phyloP scores from a whole-genome alignment of 352 stramenopile species.

The Thalassiosira mediterranea region DNA sequence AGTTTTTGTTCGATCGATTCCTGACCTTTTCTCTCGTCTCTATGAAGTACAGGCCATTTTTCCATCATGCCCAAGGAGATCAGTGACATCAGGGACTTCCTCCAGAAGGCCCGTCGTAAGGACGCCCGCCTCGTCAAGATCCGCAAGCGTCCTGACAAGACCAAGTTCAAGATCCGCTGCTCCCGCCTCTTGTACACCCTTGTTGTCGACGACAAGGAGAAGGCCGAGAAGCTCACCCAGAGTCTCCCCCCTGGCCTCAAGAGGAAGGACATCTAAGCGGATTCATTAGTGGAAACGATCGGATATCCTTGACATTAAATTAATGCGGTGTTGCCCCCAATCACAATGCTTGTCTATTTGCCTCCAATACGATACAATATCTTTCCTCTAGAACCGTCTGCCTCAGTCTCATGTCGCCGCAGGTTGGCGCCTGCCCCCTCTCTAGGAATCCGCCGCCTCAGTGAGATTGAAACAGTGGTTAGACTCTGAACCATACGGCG shows the following conservation, averaged over 20 bases:
- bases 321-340: too few relatives aligned
- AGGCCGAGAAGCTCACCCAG: conserved; percentile 99
- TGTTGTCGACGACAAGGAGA: conserved; percentile 96
- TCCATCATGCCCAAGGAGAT: conserved; percentile 95
- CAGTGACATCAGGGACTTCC: conserved; percentile 98
- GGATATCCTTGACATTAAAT: conserved; percentile 19
- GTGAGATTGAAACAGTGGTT: too few relatives aligned
- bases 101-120: conserved; percentile 95
- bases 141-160: conserved; percentile 94
- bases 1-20: background rate
- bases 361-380: too few relatives aligned
- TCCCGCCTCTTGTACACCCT: conserved; percentile 99
- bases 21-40: background rate
- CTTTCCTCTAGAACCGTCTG: too few relatives aligned
- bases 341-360: too few relatives aligned
- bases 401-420: too few relatives aligned
- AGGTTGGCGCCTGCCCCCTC: too few relatives aligned
- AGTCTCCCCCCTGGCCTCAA: conserved; percentile 94
- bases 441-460: too few relatives aligned
- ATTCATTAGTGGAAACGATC: conserved; percentile 24
- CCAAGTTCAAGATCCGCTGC: conserved; percentile 99
- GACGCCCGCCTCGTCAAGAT: conserved; percentile 98
- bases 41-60: background rate
- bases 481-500: too few relatives aligned
- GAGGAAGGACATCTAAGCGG: conserved; percentile 82